phyloP scores from a whole-genome alignment of 768 basidiomycete species.

The Lactifluus subvellereus region DNA sequence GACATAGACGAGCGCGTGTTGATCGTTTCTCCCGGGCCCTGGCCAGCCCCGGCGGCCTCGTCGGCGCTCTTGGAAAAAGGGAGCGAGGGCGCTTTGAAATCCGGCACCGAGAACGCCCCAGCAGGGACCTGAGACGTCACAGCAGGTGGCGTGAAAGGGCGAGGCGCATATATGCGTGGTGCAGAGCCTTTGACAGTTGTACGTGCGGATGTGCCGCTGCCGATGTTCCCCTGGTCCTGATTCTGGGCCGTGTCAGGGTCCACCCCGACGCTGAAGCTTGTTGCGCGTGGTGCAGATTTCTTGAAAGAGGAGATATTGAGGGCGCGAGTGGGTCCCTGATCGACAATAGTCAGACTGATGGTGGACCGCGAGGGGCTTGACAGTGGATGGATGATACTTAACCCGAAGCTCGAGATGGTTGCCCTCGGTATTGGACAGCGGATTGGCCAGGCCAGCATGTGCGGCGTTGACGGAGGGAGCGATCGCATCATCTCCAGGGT shows the following conservation, averaged over 20 bases:
- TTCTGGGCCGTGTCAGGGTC: background rate
- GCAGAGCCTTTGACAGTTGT: background rate
- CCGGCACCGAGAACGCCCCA: background rate
- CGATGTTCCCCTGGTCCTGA: background rate
- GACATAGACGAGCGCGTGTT: background rate
- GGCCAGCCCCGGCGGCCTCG: background rate
- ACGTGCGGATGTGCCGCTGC: background rate
- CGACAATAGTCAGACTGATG: background rate
- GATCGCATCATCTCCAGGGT: background rate
- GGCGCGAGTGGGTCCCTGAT: background rate
- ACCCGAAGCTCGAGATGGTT: background rate
- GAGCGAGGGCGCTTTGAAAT: conserved; percentile 16
- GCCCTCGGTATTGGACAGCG: background rate
- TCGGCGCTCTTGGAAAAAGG: conserved; percentile 8
- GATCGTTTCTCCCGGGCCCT: background rate
- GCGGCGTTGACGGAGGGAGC: background rate
- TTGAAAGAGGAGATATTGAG: conserved; percentile 16
- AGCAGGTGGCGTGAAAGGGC: conserved; percentile 10
- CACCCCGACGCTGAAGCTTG: background rate
- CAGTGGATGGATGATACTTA: background rate
- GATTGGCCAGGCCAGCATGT: background rate
- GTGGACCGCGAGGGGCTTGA: background rate
- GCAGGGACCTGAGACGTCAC: background rate
- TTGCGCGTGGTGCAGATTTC: background rate
- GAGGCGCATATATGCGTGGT: conserved; percentile 20